Conservation (phyloP, 257 asterid species). For the Nicotiana tabacum region DNA sequence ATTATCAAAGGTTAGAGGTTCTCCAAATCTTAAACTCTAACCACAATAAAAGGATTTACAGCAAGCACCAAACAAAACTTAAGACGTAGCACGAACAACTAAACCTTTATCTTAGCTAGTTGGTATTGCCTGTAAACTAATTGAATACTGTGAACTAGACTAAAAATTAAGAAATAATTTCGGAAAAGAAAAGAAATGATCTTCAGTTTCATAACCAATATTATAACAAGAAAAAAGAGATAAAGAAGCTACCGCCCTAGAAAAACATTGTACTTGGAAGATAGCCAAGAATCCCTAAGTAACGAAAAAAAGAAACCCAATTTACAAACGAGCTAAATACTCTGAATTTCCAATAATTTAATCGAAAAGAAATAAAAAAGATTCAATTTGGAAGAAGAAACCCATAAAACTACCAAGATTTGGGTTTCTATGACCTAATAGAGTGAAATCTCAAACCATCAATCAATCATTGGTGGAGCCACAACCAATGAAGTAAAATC, state of each 20-base stretch:
- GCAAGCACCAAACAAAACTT: neutral
- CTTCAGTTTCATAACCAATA: neutral
- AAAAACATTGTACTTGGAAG: neutral
- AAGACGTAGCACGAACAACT: neutral
- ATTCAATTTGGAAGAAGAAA: neutral
- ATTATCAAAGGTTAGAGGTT: neutral
- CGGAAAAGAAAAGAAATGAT: neutral
- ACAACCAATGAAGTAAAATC: no score
- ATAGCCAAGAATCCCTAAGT: neutral
- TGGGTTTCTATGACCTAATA: conserved; percentile 29
- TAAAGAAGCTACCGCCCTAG: neutral
- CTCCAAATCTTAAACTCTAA: neutral
- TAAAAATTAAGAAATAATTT: no score
- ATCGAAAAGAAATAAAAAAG: no score
- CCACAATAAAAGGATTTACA: neutral
- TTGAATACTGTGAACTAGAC: neutral
- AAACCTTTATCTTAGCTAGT: neutral
- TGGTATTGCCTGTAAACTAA: neutral
- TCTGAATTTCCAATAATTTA: no score
- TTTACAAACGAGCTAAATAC: no score
- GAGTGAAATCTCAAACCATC: neutral
- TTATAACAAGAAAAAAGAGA: neutral
- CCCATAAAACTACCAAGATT: conserved; percentile 12
- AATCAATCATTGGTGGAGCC: neutral
- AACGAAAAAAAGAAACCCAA: no score